A percentile compares a stretch with the other conserved stretches of the same genome.
Conservation (phyloP, 2,329 filamentous ascomycete species). For the Trichoderma sp. region DNA sequence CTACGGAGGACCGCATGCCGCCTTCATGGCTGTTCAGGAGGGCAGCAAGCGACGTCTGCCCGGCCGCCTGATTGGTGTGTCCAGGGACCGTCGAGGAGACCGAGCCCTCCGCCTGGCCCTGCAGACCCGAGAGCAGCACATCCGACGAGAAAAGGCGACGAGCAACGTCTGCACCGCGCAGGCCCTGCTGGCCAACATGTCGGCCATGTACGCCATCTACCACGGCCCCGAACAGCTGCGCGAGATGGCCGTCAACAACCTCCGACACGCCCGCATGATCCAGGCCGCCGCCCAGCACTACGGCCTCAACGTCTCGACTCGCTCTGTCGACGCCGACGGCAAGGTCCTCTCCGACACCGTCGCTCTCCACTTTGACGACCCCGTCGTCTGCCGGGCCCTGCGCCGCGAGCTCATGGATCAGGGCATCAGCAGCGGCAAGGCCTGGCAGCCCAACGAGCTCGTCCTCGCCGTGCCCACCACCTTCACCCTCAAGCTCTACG, state of each 20-base stretch:
- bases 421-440: constrained; percentile 77
- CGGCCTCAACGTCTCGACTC: constrained; percentile 65
- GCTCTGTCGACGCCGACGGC: constrained; percentile 57
- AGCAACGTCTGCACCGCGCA: constrained; percentile 98
- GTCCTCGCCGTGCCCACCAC: constrained; percentile 37
- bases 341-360: constrained; percentile 79
- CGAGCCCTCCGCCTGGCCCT: constrained; percentile 80
- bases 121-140: constrained; percentile 95
- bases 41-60: constrained; percentile 95
- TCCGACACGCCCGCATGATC: constrained; percentile 70
- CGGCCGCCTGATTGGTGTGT: constrained; percentile 85
- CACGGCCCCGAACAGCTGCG: constrained; percentile 84
- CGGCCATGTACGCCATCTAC: constrained; percentile 90
- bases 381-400: constrained; percentile 32
- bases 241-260: constrained; percentile 77
- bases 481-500: constrained; percentile 33
- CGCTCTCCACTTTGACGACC: constrained; percentile 56
- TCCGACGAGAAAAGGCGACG: constrained; percentile 92
- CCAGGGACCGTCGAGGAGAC: constrained; percentile 84
- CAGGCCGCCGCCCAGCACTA: constrained; percentile 64
- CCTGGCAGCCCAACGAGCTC: constrained; percentile 35
- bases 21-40: constrained; percentile 90
- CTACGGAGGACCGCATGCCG: constrained; percentile 91
- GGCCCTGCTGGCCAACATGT: constrained; percentile 93
- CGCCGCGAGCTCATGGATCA: constrained; percentile 50